These are phyloP conservation scores for Mycogone perniciosa DNA, from an alignment of 2,329 filamentous ascomycete genomes.

Conservation along the genomic window DNA sequence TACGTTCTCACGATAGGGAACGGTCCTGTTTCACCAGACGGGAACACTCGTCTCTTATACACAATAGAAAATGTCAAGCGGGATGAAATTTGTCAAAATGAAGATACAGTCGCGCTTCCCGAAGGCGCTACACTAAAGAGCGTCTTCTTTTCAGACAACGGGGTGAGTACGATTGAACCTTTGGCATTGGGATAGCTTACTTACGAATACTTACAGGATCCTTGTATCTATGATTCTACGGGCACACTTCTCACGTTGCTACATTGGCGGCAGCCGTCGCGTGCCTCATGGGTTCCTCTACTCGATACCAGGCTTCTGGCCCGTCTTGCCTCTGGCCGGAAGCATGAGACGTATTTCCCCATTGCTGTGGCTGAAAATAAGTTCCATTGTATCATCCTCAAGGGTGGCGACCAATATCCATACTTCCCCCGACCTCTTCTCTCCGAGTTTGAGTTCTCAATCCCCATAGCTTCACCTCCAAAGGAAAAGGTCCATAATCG, in stretches of 20 bases:
- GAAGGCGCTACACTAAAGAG: slow-evolving; percentile 67
- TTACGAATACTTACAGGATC: slow-evolving; percentile 52
- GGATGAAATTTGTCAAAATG: slow-evolving; percentile 89
- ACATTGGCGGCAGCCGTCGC: slow-evolving; percentile 81
- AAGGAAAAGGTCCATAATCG: slow-evolving; percentile 26
- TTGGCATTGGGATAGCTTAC: slow-evolving; percentile 6
- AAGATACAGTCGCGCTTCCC: slow-evolving; percentile 82
- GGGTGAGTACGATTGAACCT: slow-evolving; percentile 50
- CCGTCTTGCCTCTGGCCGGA: slow-evolving; percentile 76
- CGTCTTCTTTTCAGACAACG: slow-evolving; percentile 86
- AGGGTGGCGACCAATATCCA: slow-evolving; percentile 86
- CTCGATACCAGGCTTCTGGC: slow-evolving; percentile 81
- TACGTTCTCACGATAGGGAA: slow-evolving; percentile 97
- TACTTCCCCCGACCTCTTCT: slow-evolving; percentile 88
- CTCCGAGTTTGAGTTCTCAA: slow-evolving; percentile 85
- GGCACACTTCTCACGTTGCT: slow-evolving; percentile 82
- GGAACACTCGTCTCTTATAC: slow-evolving; percentile 73
- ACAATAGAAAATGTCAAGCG: slow-evolving; percentile 92
- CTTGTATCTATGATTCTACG: slow-evolving; percentile 91
- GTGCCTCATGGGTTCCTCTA: slow-evolving; percentile 86
- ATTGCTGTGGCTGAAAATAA: slow-evolving; percentile 85
- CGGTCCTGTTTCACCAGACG: slow-evolving; percentile 73
- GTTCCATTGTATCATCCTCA: slow-evolving; percentile 98
- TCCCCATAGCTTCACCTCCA: slow-evolving; percentile 62
- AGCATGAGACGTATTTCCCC: slow-evolving; percentile 88